Conservation (phyloP, 352 stramenopile genomes). For the Phytopythium aichiense region DNA sequence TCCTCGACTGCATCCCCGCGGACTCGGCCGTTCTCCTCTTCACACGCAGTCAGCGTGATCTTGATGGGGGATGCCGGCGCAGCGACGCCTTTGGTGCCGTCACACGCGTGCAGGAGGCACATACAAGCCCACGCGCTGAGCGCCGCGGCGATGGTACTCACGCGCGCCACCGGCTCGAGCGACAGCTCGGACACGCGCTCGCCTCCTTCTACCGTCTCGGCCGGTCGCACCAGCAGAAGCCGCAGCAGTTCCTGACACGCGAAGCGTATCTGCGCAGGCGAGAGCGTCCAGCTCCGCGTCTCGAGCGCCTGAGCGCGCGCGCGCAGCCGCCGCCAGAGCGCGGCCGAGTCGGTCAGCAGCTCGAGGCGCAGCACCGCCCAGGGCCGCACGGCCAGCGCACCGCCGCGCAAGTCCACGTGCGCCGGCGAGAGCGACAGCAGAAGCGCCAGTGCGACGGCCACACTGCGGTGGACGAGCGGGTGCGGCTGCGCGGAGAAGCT, state of each 20-base stretch:
- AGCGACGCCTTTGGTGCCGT: too few relatives aligned
- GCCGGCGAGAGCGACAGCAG: slow-evolving; percentile 33
- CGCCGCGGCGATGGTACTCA: slow-evolving; percentile 47
- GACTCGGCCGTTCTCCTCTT: neutral
- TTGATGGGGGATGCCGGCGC: slow-evolving; percentile 1
- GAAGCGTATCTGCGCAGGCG: slow-evolving; percentile 30
- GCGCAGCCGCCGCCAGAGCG: slow-evolving; percentile 32
- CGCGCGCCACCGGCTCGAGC: slow-evolving; percentile 18
- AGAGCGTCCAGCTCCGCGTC: slow-evolving; percentile 14
- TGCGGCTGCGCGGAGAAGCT: slow-evolving; percentile 40
- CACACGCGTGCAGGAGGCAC: slow-evolving; percentile 22
- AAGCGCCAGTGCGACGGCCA: slow-evolving; percentile 33
- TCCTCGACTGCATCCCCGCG: neutral
- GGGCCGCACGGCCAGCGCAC: slow-evolving; percentile 16
- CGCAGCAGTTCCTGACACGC: slow-evolving; percentile 25
- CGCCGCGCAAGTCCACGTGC: slow-evolving; percentile 8
- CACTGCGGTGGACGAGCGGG: slow-evolving; percentile 28
- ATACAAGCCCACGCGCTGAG: slow-evolving; percentile 39
- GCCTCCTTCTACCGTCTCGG: neutral
- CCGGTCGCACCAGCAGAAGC: slow-evolving; percentile 5
- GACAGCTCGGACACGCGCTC: neutral
- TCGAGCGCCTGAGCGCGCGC: slow-evolving; percentile 38
- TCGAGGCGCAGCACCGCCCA: slow-evolving; percentile 59
- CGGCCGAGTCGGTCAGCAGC: slow-evolving; percentile 24
- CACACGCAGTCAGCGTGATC: neutral